Conservation (phyloP, 2,329 filamentous ascomycete species). For the Aspergillus glaucus region DNA sequence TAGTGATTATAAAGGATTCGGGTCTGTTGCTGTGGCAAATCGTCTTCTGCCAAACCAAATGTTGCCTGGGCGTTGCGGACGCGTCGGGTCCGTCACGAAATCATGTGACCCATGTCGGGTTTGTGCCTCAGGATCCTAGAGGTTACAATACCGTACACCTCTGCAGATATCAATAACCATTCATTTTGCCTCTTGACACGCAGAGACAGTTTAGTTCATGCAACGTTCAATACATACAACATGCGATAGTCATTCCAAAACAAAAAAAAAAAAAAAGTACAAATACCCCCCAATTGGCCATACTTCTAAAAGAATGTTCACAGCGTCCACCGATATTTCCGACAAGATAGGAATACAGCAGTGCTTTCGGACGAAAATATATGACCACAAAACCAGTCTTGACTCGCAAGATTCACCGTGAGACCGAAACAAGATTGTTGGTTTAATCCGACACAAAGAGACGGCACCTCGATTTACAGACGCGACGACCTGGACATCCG, state of each 20-base stretch:
- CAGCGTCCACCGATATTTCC: not conserved
- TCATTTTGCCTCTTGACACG: no score
- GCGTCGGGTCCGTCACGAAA: conserved; percentile 30
- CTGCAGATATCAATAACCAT: not conserved
- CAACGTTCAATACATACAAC: no score
- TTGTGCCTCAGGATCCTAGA: not conserved
- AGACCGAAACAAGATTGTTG: not conserved
- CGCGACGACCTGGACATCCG: not conserved
- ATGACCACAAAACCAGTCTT: not conserved
- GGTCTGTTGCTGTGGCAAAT: conserved; percentile 19
- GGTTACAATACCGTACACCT: not conserved
- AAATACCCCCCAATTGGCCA: not conserved
- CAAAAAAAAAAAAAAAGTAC: not conserved
- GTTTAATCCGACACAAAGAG: not conserved
- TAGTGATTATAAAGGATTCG: not conserved
- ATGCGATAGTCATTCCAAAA: no score
- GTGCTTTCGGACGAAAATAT: not conserved
- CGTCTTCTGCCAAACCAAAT: not conserved
- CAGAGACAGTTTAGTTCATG: no score
- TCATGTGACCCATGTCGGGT: conserved; percentile 23
- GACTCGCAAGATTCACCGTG: not conserved
- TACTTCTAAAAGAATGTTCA: not conserved
- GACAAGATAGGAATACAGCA: not conserved
- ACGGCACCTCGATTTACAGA: not conserved
- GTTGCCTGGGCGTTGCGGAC: conserved; percentile 13